Conservation (phyloP, 2,329 filamentous ascomycete species). For the Allantophomopsis cytisporea region DNA sequence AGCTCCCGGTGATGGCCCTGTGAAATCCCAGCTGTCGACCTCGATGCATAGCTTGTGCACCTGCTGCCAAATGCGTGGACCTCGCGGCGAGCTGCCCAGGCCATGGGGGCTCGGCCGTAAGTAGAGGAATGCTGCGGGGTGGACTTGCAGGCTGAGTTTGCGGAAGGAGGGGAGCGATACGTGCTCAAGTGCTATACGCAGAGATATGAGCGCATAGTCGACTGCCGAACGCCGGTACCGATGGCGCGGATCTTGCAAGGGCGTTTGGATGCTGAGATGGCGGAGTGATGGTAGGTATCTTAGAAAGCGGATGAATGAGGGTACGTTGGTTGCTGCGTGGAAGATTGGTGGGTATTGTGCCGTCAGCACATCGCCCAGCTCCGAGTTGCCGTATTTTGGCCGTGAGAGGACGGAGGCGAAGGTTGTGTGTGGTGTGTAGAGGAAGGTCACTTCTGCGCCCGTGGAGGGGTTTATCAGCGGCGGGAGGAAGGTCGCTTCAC, state of each 20-base stretch:
- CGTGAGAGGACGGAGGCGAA: constrained; percentile 44
- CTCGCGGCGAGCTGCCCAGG: constrained; percentile 61
- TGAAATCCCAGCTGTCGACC: constrained; percentile 58
- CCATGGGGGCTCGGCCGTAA: constrained; percentile 56
- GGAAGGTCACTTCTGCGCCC: constrained; percentile 65
- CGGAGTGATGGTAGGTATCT: constrained; percentile 53
- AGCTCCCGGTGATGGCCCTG: constrained; percentile 40
- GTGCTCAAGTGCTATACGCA: constrained; percentile 72
- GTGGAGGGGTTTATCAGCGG: constrained; percentile 70
- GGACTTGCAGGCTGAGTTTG: constrained; percentile 62
- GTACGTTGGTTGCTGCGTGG: constrained; percentile 78
- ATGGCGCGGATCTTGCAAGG: constrained; percentile 54
- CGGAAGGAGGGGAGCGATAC: constrained; percentile 50
- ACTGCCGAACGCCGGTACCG: constrained; percentile 65
- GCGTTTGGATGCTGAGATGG: constrained; percentile 66
- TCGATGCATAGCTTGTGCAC: constrained; percentile 62
- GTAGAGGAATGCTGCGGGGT: constrained; percentile 65
- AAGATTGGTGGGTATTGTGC: constrained; percentile 83
- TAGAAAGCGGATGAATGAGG: constrained; percentile 68
- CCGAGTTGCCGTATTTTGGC: constrained; percentile 68
- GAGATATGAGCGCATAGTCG: constrained; percentile 78
- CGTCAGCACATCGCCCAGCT: constrained; percentile 69
- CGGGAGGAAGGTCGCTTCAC: constrained; percentile 65
- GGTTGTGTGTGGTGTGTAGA: constrained; percentile 67
- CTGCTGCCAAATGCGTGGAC: constrained; percentile 61